Evolutionary conservation across 2,329 filamentous ascomycete genomes (phyloP), one percentile per base, ranked within the genome.

Genomic region (Endoconidiophora laricicola): DNA sequence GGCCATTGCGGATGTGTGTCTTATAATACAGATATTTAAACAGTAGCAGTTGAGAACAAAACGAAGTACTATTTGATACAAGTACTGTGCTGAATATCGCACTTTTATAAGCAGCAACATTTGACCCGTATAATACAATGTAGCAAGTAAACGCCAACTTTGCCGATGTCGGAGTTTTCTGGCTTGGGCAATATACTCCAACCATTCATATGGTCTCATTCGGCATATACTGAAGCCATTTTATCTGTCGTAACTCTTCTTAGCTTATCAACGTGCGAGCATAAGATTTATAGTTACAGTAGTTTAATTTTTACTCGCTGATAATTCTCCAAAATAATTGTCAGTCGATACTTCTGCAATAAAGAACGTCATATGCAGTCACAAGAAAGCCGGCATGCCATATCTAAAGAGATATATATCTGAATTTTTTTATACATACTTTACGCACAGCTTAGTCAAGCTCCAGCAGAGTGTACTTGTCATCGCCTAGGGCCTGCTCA

Each of bases 401-500:
- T 23, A 7, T 37, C 10, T 36, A 18, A 10, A 4, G 29, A 26
- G 46, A 49, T 45, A 56, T 52, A 16, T 47, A 12, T 23, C 16
- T 42, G 39, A n/a, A 18, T 33, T 42, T 46, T 33, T 24, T 20
- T 18, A 16, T 48, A 29, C 40, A 18, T 12, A 4, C 26, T 51
- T 4, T 26, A 29, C 23, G 37, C 38, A 23, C 7, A n/a, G 12
- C 44, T 60, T 58, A 71, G 47, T 72, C 69, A 52, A 73, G 56
- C 22, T 72, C 69, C 46, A 79, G 59, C 7, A 73, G 60, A 54
- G 67, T 55, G 55, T 77, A 78, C 58, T 66, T 73, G 20, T 73
- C 66, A 6, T 72, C 66, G 0, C 71, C 81, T 20, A 94, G 63
- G 0, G 83, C 83, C 54, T 79, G 73, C 63, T 94, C 86, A 2